Percentiles rank a stretch among this genome's conserved stretches.
phyloP scores from a whole-genome alignment of 108 stramenopile genomes.

The Conticribra weissflogii region DNA sequence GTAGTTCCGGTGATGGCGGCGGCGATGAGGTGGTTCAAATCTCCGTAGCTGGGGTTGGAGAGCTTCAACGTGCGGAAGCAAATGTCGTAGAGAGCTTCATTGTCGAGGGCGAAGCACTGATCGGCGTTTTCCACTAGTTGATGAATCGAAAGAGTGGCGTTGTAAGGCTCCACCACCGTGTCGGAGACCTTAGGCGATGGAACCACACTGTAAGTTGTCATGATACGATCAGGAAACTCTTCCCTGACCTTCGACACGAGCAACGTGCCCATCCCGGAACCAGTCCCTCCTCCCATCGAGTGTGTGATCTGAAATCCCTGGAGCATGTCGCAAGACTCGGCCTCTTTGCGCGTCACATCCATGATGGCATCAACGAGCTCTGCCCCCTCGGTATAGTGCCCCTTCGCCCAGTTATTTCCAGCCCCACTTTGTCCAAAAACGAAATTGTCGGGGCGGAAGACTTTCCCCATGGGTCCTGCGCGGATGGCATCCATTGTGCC shows the following conservation, averaged over 20 bases:
- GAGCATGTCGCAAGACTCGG: slow-evolving; percentile 82
- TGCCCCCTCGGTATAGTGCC: slow-evolving; percentile 90
- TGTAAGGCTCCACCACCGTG: slow-evolving; percentile 87
- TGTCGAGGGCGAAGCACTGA: slow-evolving; percentile 89
- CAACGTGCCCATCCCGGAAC: slow-evolving; percentile 86
- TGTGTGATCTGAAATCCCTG: slow-evolving; percentile 91
- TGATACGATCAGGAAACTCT: slow-evolving; percentile 90
- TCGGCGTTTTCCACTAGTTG: slow-evolving; percentile 92
- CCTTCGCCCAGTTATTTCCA: slow-evolving; percentile 92
- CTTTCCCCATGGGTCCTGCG: slow-evolving; percentile 75
- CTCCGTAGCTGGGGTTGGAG: slow-evolving; percentile 77
- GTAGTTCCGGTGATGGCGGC: slow-evolving; percentile 79
- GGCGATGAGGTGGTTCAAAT: slow-evolving; percentile 82
- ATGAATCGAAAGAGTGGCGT: slow-evolving; percentile 87
- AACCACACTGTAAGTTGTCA: slow-evolving; percentile 86
- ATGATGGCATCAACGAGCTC: slow-evolving; percentile 85
- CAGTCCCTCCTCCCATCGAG: slow-evolving; percentile 90
- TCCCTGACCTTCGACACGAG: slow-evolving; percentile 86
- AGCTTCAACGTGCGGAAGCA: slow-evolving; percentile 86
- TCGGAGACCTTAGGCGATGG: slow-evolving; percentile 89
- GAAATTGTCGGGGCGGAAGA: slow-evolving; percentile 89
- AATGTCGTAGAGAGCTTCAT: slow-evolving; percentile 90
- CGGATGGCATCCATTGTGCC: slow-evolving; percentile 90
- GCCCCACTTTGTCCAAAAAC: slow-evolving; percentile 87
- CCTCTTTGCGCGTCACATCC: slow-evolving; percentile 89